These are phyloP conservation scores for Lotmaria passim DNA, from an alignment of 208 protist genomes.

Conservation along the genomic window DNA sequence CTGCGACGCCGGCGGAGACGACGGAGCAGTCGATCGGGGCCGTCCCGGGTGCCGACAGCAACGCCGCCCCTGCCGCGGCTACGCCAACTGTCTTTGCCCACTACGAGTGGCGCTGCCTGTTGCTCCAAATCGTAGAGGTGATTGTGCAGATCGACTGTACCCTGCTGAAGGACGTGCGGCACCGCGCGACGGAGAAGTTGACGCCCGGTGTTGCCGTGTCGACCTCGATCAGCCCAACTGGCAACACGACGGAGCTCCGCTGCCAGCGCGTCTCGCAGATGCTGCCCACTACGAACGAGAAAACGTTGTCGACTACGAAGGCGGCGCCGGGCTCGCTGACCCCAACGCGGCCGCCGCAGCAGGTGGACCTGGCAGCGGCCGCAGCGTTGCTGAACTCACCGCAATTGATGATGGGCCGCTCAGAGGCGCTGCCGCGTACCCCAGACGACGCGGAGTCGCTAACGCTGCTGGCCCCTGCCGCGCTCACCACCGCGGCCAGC, in stretches of 20 bases:
- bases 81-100: constrained; percentile 22
- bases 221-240: not conserved
- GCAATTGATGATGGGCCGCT: constrained; percentile 7
- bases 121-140: constrained; percentile 57
- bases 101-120: constrained; percentile 55
- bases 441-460: constrained; percentile 13
- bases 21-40: constrained; percentile 9
- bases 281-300: constrained; percentile 2
- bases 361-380: constrained; percentile 1
- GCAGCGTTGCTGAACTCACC: constrained; percentile 13
- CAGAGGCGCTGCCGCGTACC: constrained; percentile 9
- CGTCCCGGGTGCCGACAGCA: not conserved
- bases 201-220: not conserved
- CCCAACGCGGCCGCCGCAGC: constrained; percentile 5
- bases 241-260: constrained; percentile 28
- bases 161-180: constrained; percentile 31
- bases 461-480: not conserved
- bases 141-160: constrained; percentile 55
- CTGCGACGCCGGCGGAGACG: not conserved
- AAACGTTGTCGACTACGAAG: not conserved
- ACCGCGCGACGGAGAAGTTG: constrained; percentile 15
- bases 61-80: not conserved
- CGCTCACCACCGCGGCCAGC: constrained; percentile 1
- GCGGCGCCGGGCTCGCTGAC: constrained; percentile 9
- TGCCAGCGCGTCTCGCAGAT: constrained; percentile 37